phyloP scores from a whole-genome alignment of 2,329 filamentous ascomycete genomes.

The Dendryphion nanum region DNA sequence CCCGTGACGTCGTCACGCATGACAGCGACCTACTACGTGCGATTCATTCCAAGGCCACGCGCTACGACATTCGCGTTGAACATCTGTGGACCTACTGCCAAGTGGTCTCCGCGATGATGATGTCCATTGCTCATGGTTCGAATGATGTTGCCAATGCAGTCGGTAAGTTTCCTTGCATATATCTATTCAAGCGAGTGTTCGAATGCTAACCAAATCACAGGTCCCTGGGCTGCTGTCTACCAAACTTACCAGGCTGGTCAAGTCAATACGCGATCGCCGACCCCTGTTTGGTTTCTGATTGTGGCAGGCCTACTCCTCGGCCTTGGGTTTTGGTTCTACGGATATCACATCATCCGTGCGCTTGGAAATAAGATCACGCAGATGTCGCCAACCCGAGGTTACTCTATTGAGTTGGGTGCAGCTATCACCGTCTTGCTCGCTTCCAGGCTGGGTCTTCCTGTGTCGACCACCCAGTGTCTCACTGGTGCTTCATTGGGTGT shows the following conservation, averaged over 20 bases:
- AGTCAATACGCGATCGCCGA: slow-evolving; percentile 47
- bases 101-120: slow-evolving; percentile 61
- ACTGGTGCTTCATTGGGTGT: slow-evolving; percentile 25
- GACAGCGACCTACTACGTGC: slow-evolving; percentile 38
- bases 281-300: slow-evolving; percentile 61
- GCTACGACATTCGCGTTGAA: slow-evolving; percentile 48
- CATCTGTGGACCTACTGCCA: slow-evolving; percentile 48
- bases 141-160: slow-evolving; percentile 62
- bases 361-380: slow-evolving; percentile 62
- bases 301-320: slow-evolving; percentile 54
- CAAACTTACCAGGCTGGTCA: slow-evolving; percentile 56
- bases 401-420: slow-evolving; percentile 37
- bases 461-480: slow-evolving; percentile 63
- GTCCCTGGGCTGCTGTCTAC: slow-evolving; percentile 63
- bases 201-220: slow-evolving; percentile 17
- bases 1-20: slow-evolving; percentile 42
- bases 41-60: slow-evolving; percentile 41
- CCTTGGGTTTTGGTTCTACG: slow-evolving; percentile 60
- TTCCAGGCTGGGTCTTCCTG: slow-evolving; percentile 60
- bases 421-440: slow-evolving; percentile 64
- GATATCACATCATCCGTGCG: slow-evolving; percentile 63
- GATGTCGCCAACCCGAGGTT: slow-evolving; percentile 58
- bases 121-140: slow-evolving; percentile 69
- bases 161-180: slow-evolving; percentile 5
- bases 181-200: not conserved